Conservation (phyloP, 192 early-diverging fungal genomes). For the Coemansia reversa region DNA sequence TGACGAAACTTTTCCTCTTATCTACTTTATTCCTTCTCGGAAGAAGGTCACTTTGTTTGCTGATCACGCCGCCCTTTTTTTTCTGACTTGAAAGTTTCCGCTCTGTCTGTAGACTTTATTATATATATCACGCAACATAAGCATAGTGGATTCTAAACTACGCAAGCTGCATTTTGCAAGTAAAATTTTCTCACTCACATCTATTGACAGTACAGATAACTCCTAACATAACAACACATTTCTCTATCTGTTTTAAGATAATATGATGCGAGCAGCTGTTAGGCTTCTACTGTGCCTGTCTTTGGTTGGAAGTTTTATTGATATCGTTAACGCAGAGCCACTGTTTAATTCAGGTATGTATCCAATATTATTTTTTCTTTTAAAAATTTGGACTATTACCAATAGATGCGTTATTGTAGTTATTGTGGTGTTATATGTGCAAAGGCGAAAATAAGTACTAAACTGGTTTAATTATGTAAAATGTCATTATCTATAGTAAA, state of each 20-base stretch:
- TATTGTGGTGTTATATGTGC: not conserved
- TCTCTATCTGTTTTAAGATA: not conserved
- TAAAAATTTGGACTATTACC: not conserved
- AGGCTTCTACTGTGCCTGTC: not conserved
- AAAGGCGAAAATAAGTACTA: not conserved
- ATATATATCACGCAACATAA: not conserved
- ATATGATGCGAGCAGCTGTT: not conserved
- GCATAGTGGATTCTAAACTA: not conserved
- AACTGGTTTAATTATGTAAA: not conserved
- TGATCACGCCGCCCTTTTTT: not conserved
- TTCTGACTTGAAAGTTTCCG: not conserved
- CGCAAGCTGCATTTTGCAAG: not conserved
- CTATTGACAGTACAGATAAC: not conserved
- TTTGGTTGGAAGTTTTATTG: not conserved
- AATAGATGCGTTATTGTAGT: not conserved
- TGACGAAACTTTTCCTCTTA: not conserved
- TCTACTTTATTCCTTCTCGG: not conserved
- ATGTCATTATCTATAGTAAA: constrained; percentile 45
- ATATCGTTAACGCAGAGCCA: constrained; percentile 15
- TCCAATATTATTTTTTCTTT: not conserved
- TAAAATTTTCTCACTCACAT: not conserved
- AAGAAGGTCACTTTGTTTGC: not conserved
- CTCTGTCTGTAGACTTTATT: not conserved
- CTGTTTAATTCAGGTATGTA: constrained; percentile 29
- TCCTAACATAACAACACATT: not conserved